Conservation (phyloP, 176 grass and related monocot genomes). For the Phragmites australis region DNA sequence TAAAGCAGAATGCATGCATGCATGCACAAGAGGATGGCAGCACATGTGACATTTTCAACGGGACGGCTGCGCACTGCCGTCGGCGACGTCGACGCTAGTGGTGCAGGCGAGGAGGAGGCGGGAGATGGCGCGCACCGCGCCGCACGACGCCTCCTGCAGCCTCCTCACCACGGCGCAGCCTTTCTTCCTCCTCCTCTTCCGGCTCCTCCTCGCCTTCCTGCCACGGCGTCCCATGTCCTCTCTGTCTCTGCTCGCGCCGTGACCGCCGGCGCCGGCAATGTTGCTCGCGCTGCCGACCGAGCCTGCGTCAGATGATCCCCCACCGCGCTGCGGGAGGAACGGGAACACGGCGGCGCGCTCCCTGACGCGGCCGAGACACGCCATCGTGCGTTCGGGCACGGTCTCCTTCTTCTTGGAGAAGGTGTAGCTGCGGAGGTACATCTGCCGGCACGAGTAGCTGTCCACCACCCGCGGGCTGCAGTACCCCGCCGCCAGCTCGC, state of each 20-base stretch:
- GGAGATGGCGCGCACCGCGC: conserved; percentile 53
- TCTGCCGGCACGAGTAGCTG: conserved; percentile 93
- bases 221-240: neutral
- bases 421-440: conserved; percentile 95
- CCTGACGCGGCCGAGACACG: conserved; percentile 60
- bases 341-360: conserved; percentile 63
- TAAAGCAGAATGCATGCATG: neutral
- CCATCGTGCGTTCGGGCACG: conserved; percentile 75
- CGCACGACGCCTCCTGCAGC: conserved; percentile 57
- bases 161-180: conserved; percentile 39
- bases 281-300: conserved; percentile 39
- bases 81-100: conserved; percentile 68
- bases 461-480: conserved; percentile 71
- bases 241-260: neutral
- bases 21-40: neutral
- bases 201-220: conserved; percentile 1
- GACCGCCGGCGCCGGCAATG: neutral
- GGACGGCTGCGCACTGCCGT: conserved; percentile 27
- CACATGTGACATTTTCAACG: neutral
- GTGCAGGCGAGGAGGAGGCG: conserved; percentile 72
- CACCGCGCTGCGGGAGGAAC: conserved; percentile 40
- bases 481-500: neutral
- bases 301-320: conserved; percentile 6
- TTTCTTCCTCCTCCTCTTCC: conserved; percentile 35
- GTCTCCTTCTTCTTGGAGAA: conserved; percentile 88